Evolutionary conservation across 2,329 filamentous ascomycete genomes (phyloP).

Genomic region (Aspergillus novofumigatus): DNA sequence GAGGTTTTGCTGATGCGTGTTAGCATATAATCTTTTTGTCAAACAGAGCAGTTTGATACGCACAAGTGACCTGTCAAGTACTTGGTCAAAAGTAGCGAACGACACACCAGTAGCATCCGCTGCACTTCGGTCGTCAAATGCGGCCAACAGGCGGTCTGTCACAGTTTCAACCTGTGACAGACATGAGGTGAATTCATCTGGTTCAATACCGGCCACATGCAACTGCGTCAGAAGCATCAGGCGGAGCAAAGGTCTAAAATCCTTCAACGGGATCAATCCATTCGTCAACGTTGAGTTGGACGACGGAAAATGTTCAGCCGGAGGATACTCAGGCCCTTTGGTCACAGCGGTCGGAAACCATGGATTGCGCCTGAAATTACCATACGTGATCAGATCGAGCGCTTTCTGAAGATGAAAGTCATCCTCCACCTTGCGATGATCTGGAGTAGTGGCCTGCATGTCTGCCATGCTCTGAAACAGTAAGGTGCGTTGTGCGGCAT

Average conservation of each 20-base stretch:
- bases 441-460: background rate
- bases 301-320: background rate
- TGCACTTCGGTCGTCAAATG: background rate
- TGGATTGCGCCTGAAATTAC: background rate
- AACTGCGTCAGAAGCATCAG: background rate
- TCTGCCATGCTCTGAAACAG: background rate
- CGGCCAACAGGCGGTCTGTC: background rate
- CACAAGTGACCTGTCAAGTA: background rate
- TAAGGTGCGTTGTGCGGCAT: background rate
- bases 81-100: background rate
- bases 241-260: background rate
- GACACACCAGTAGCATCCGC: background rate
- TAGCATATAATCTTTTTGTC: background rate
- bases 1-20: background rate
- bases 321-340: background rate
- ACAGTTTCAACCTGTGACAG: background rate
- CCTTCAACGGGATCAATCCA: background rate
- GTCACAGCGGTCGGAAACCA: background rate
- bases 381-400: background rate
- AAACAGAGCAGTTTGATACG: background rate
- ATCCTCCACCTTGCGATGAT: background rate
- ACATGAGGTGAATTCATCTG: background rate
- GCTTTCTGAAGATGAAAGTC: background rate
- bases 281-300: background rate
- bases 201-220: background rate